Conservation (phyloP, 345 rosid species). For the Ricinus communis region DNA sequence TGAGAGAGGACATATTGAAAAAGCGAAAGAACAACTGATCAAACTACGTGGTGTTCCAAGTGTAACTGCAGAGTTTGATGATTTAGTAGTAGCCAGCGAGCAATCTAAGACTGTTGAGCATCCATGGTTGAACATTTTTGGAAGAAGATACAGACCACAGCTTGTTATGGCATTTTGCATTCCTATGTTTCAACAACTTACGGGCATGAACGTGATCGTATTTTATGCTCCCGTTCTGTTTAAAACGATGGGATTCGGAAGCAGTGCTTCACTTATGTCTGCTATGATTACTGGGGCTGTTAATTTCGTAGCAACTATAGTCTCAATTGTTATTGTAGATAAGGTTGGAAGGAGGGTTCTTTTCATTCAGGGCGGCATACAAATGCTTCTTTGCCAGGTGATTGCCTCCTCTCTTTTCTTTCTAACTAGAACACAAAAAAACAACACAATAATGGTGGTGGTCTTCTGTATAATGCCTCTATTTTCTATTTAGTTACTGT, state of each 20-base stretch:
- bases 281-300: conserved; percentile 35
- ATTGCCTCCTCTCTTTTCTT: not conserved
- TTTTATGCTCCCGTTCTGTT: conserved; percentile 45
- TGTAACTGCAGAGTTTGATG: conserved; percentile 41
- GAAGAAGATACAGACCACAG: conserved; percentile 37
- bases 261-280: conserved; percentile 29
- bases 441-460: no score
- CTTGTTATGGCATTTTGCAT: conserved; percentile 32
- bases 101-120: conserved; percentile 24
- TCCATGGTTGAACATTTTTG: conserved; percentile 28
- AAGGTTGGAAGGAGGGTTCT: conserved; percentile 35
- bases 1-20: conserved; percentile 25
- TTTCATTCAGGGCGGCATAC: conserved; percentile 36
- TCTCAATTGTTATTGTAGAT: conserved; percentile 31
- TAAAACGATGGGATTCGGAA: conserved; percentile 36
- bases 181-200: conserved; percentile 39
- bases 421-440: no score
- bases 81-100: conserved; percentile 29
- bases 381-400: conserved; percentile 40
- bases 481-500: no score
- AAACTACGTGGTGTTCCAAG: conserved; percentile 25
- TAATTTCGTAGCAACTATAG: conserved; percentile 21
- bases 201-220: conserved; percentile 46
- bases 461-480: no score
- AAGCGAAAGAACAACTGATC: conserved; percentile 28